Conservation (phyloP, 2,329 filamentous ascomycete genomes). For the Botrytis galanthina region DNA sequence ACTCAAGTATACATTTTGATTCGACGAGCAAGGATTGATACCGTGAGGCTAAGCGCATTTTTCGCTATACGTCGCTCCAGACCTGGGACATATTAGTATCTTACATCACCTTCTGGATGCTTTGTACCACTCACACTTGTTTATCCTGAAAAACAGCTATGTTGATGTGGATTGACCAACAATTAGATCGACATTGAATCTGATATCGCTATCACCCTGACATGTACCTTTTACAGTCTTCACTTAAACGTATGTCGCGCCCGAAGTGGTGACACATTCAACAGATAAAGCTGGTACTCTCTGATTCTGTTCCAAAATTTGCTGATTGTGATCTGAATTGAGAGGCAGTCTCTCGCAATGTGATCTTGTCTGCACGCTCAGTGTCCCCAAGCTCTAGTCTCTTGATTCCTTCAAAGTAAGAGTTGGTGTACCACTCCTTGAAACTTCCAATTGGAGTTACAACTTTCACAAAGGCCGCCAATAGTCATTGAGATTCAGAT, state of each 20-base stretch:
- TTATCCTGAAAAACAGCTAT: slow-evolving; percentile 34
- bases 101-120: neutral
- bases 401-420: slow-evolving; percentile 33
- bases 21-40: too few species aligned
- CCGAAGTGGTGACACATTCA: slow-evolving; percentile 12
- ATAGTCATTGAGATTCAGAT: slow-evolving; percentile 31
- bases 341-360: slow-evolving; percentile 31
- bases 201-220: slow-evolving; percentile 34
- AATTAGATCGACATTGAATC: slow-evolving; percentile 32
- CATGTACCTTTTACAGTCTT: slow-evolving; percentile 37
- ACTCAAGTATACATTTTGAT: neutral
- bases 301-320: slow-evolving; percentile 34
- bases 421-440: slow-evolving; percentile 28
- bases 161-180: slow-evolving; percentile 34
- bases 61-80: slow-evolving; percentile 15
- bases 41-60: neutral
- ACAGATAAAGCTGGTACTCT: slow-evolving; percentile 34
- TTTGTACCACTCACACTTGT: slow-evolving; percentile 27
- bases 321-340: slow-evolving; percentile 35
- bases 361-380: slow-evolving; percentile 27
- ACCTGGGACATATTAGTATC: neutral
- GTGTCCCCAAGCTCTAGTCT: slow-evolving; percentile 31
- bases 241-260: slow-evolving; percentile 27
- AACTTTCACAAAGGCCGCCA: slow-evolving; percentile 25
- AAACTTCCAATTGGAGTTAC: slow-evolving; percentile 26